Percentiles rank a stretch among this genome's conserved stretches.
These are phyloP conservation scores for Candida argentea DNA, from an alignment of 805 yeast genomes.

Conservation along the genomic window DNA sequence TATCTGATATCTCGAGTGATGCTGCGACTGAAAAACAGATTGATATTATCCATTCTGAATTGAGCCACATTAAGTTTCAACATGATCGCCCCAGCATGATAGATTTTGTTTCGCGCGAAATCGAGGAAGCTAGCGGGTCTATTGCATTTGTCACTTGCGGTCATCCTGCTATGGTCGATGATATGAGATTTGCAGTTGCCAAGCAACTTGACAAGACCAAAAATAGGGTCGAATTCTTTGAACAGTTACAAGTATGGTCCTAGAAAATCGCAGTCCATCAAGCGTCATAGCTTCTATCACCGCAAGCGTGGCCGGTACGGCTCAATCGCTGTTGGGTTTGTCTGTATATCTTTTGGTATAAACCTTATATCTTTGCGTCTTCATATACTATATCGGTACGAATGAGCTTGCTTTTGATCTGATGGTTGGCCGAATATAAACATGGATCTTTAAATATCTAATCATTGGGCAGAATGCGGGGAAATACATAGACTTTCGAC, in stretches of 20 bases:
- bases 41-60: slow-evolving; percentile 5
- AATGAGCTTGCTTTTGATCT: too few relatives aligned
- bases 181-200: slow-evolving; percentile 28
- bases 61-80: slow-evolving; percentile 10
- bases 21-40: background rate
- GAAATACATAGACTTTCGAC: too few relatives aligned
- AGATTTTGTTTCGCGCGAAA: slow-evolving; percentile 24
- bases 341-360: too few relatives aligned
- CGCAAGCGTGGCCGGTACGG: too few relatives aligned
- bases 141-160: slow-evolving; percentile 22
- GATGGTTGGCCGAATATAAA: too few relatives aligned
- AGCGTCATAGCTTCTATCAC: too few relatives aligned
- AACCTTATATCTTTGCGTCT: too few relatives aligned
- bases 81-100: slow-evolving; percentile 36
- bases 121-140: slow-evolving; percentile 6
- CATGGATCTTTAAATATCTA: too few relatives aligned
- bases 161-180: slow-evolving; percentile 24
- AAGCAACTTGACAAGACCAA: slow-evolving; percentile 21
- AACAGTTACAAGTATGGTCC: slow-evolving; percentile 66
- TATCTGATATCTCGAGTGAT: background rate
- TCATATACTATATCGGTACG: too few relatives aligned
- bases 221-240: slow-evolving; percentile 57
- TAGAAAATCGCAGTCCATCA: too few relatives aligned
- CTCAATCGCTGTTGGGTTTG: too few relatives aligned
- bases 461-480: too few relatives aligned